Evolutionary conservation across 1,139 yeast species (phyloP), one percentile per base, ranked within the genome.

Genomic region (Scheffersomyces titani): DNA sequence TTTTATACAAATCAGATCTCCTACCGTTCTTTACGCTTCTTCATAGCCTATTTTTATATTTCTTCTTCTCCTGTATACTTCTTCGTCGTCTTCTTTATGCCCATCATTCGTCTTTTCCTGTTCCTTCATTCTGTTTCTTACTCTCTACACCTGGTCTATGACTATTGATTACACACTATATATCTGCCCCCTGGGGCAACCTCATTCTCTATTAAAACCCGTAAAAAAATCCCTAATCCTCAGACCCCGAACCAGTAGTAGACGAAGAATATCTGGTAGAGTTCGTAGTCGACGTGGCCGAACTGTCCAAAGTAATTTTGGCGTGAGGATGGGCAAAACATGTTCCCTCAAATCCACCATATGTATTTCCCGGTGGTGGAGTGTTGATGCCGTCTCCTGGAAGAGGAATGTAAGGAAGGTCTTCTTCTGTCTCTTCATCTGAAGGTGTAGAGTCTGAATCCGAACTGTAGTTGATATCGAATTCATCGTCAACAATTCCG

Each of bases 291-390:
- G 57, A 47, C 16, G 57, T 20, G 19, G 51, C 50, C 46, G 57
- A 46, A n/a, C 64, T 70, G 51, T 61, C 63, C 53, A 74, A 63
- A 30, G 72, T 64, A 3, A 77, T 68, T 51, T 67, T 70, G 20
- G 81, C 81, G 59, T 76, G 71, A 1, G 81, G 81, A 58, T 77
- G 81, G 9, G 81, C 80, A 63, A 62, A 76, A 55, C 77, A 75
- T 51, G 72, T 70, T 44, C 76, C 79, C 47, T 76, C 80, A 46
- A 66, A 60, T 40, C 65, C 66, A 3, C 65, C 57, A 54, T 64
- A 72, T 5, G 69, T 62, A 19, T 60, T 61, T 16, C 64, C 62
- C 51, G 64, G 62, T 5, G 75, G 72, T 5, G 79, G 79, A 3
- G 80, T 74, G 52, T 63, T 65, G 13, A 68, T 61, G 1, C 76